Percentiles rank a stretch among this genome's conserved stretches.
Conservation (phyloP, 176 grass and related monocot species). For the Oropetium thomaeum region DNA sequence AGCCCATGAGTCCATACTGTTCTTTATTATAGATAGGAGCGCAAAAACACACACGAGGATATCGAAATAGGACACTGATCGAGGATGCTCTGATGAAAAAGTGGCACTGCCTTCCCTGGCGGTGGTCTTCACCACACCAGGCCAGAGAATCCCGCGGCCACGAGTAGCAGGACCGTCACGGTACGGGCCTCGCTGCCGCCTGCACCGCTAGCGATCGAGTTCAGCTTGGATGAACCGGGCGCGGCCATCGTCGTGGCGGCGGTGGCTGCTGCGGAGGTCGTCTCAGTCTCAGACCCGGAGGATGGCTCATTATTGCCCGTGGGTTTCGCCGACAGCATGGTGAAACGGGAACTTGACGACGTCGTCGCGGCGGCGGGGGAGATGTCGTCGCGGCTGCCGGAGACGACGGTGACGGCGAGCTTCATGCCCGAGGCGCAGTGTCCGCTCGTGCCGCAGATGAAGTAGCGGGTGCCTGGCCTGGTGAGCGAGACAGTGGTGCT, state of each 20-base stretch:
- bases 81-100: not conserved
- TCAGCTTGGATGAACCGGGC: not conserved
- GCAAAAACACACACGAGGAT: no score
- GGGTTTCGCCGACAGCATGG: not conserved
- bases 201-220: constrained; percentile 8
- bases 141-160: constrained; percentile 1
- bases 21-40: no score
- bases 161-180: constrained; percentile 16
- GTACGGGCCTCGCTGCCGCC: not conserved
- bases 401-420: constrained; percentile 39
- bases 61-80: not conserved
- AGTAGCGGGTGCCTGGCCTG: constrained; percentile 58
- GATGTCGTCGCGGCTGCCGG: not conserved
- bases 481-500: constrained; percentile 56
- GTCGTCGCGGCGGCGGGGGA: not conserved
- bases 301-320: not conserved
- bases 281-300: no score
- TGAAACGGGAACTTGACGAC: not conserved
- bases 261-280: no score
- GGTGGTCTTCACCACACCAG: constrained; percentile 19
- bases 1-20: no score
- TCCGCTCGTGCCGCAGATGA: constrained; percentile 58
- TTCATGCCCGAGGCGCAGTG: constrained; percentile 78
- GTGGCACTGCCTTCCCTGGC: constrained; percentile 49
- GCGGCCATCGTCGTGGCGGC: no score